Evolutionary conservation across 2,329 filamentous ascomycete genomes (phyloP), one percentile per base, ranked within the genome.

Genomic region (Cadophora malorum): DNA sequence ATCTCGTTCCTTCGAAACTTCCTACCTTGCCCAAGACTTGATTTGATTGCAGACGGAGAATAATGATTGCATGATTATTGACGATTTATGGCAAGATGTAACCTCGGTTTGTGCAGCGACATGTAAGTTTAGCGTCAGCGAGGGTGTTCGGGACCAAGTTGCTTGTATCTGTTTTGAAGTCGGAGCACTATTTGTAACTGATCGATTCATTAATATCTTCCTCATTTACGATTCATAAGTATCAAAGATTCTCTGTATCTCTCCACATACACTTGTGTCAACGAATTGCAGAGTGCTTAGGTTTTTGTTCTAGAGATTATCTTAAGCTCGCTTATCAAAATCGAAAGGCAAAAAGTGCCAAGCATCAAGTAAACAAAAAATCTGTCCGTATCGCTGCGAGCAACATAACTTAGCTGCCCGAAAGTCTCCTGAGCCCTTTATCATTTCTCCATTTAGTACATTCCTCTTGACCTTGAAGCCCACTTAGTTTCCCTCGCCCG

Each of bases 381-480:
- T 10, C 31, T 58, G 8, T 38, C 55, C 19, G 38, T 38, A 6
- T 4, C 14, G 10, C 7, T 14, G 31, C 55, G 12, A 14, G n/a
- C 7, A 9, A 41, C 12, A 12, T 10, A 19, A 66, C 60, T 28
- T 67, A 71, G 63, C 72, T 73, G 69, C 72, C 59, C 73, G 69
- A 72, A 63, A 72, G 64, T 66, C 71, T 73, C 49, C 68, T 63
- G 19, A 71, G 67, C 52, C 62, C 4, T 67, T 28, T 47, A 64
- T 56, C 70, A 68, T 72, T 9, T 63, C 59, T n/a, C 68, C 66
- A 25, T 31, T 56, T 65, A 12, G 3, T 5, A 3, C 12, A 45
- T 45, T 14, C 60, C 64, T 45, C 63, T 71, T 69, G 19, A 70
- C 60, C 12, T 60, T 68, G 19, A 67, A 28, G 1, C 64, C 65